Conservation (phyloP, 2,329 filamentous ascomycete genomes). For the Pseudogymnoascus sp. region DNA sequence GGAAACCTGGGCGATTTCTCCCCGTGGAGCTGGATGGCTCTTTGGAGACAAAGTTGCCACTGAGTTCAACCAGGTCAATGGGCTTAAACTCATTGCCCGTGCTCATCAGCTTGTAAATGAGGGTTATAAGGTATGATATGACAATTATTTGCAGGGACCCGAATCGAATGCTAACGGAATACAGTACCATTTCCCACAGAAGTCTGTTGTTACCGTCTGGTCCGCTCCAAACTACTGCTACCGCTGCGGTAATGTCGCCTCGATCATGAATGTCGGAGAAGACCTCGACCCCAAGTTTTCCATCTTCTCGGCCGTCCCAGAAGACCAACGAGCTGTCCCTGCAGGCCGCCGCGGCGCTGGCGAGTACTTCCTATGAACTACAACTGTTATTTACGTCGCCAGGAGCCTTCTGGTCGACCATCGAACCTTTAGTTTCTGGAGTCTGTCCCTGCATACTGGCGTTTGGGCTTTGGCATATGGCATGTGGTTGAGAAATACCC, state of each 20-base stretch:
- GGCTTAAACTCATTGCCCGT: conserved; percentile 62
- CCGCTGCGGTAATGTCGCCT: conserved; percentile 50
- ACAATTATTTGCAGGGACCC: neutral
- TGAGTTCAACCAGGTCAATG: conserved; percentile 73
- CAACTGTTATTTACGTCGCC: conserved; percentile 3
- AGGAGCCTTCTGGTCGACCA: conserved; percentile 7
- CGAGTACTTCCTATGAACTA: conserved; percentile 59
- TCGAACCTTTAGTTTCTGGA: conserved; percentile 2
- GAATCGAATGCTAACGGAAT: conserved; percentile 25
- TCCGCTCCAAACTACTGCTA: conserved; percentile 42
- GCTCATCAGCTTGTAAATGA: conserved; percentile 72
- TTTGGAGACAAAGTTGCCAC: conserved; percentile 59
- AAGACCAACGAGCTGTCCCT: conserved; percentile 73
- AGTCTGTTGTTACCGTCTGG: conserved; percentile 81
- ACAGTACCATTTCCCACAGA: conserved; percentile 87
- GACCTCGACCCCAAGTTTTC: conserved; percentile 86
- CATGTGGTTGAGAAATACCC: conserved; percentile 11
- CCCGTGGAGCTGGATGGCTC: conserved; percentile 54
- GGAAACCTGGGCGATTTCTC: conserved; percentile 63
- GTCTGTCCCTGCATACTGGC: conserved; percentile 8
- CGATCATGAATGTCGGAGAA: conserved; percentile 82
- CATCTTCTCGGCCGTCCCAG: conserved; percentile 84
- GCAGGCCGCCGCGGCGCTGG: conserved; percentile 60
- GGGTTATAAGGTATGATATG: conserved; percentile 55
- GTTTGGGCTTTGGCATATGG: conserved; percentile 11